Percentiles rank a stretch among this genome's conserved stretches.
These are phyloP conservation scores for Epichloe sibirici DNA, from an alignment of 2,329 filamentous ascomycete species.

Conservation along the genomic window DNA sequence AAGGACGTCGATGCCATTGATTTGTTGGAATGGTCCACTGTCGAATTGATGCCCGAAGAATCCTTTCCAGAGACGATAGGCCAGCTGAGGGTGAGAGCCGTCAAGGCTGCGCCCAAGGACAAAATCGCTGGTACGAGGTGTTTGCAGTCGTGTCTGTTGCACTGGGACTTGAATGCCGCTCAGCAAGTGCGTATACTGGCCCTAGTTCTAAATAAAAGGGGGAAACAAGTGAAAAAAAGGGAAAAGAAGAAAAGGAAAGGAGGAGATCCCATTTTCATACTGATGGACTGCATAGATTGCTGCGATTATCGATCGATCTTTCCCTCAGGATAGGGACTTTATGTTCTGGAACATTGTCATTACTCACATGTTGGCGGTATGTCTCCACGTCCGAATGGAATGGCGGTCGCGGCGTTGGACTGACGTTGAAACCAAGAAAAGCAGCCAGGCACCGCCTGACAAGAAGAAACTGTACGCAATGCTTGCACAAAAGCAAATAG, in stretches of 20 bases:
- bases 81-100: conserved; percentile 34
- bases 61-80: conserved; percentile 38
- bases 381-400: conserved; percentile 7
- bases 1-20: conserved; percentile 40
- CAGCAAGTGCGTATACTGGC: conserved; percentile 34
- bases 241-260: not conserved
- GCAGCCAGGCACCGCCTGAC: conserved; percentile 31
- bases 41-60: conserved; percentile 23
- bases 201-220: not conserved
- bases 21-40: conserved; percentile 42
- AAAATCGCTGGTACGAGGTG: conserved; percentile 29
- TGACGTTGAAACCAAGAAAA: conserved; percentile 23
- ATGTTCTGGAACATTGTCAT: conserved; percentile 44
- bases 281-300: conserved; percentile 32
- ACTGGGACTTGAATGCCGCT: conserved; percentile 44
- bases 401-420: not conserved
- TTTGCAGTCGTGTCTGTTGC: conserved; percentile 39
- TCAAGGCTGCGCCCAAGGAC: conserved; percentile 40
- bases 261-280: no score
- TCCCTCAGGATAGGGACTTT: conserved; percentile 33
- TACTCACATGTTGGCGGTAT: conserved; percentile 40
- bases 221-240: not conserved
- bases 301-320: conserved; percentile 38
- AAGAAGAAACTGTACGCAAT: conserved; percentile 41
- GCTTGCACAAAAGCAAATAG: conserved; percentile 38